phyloP scores from a whole-genome alignment of 2,329 filamentous ascomycete genomes.

The Ophiostoma sp. region DNA sequence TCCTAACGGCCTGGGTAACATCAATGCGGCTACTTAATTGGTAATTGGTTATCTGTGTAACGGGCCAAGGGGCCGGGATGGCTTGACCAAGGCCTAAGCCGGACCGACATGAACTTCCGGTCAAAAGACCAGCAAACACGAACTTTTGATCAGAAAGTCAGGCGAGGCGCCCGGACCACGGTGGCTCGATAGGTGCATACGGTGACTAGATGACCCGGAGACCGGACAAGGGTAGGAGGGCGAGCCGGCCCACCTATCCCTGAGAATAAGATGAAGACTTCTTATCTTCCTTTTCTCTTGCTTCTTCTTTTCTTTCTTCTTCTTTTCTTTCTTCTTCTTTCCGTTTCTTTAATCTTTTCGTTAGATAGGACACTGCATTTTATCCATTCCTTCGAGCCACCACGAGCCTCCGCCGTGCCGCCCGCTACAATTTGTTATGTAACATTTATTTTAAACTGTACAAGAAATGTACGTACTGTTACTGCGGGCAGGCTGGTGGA shows the following conservation, averaged over 20 bases:
- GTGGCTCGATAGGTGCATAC: neutral
- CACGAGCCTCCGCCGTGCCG: neutral
- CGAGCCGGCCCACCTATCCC: neutral
- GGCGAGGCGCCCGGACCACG: neutral
- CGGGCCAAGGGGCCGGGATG: neutral
- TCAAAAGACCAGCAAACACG: neutral
- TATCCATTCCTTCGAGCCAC: neutral
- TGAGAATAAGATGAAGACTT: neutral
- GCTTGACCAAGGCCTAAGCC: neutral
- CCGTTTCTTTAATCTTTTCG: neutral
- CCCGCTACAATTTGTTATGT: neutral
- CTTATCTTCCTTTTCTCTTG: neutral
- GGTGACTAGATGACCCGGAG: neutral
- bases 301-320: neutral
- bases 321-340: neutral
- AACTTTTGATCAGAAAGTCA: neutral
- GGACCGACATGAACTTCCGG: neutral
- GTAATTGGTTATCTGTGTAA: neutral
- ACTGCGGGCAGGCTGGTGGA: too few relatives aligned
- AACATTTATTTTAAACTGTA: too few relatives aligned
- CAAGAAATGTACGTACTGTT: too few relatives aligned
- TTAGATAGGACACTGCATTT: neutral
- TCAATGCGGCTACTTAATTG: neutral
- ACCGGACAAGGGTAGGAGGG: neutral
- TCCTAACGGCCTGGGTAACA: neutral